phyloP scores from a whole-genome alignment of 2,329 filamentous ascomycete species.

The Verticillium zaregamsianum region DNA sequence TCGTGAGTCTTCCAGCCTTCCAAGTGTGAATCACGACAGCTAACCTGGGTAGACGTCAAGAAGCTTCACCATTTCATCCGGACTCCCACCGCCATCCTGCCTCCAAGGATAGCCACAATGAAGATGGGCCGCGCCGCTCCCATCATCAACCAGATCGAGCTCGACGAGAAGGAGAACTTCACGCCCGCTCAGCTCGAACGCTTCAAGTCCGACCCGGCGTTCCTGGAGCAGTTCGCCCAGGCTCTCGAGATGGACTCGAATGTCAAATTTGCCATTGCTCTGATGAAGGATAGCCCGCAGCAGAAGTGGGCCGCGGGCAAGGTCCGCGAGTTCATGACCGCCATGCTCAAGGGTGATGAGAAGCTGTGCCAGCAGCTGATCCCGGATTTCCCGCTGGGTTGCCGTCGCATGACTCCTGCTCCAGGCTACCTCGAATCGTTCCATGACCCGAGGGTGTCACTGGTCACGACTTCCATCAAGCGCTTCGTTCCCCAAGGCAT shows the following conservation, averaged over 20 bases:
- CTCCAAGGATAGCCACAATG: slow-evolving; percentile 27
- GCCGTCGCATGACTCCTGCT: slow-evolving; percentile 45
- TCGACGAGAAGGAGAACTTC: slow-evolving; percentile 18
- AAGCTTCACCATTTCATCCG: slow-evolving; percentile 37
- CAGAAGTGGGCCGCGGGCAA: slow-evolving; percentile 37
- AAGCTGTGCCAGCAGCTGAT: slow-evolving; percentile 46
- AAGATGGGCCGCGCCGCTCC: slow-evolving; percentile 27
- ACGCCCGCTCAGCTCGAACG: slow-evolving; percentile 36
- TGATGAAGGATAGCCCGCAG: slow-evolving; percentile 34
- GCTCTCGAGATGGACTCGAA: slow-evolving; percentile 41
- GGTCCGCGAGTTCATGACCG: slow-evolving; percentile 42
- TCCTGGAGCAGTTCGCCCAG: slow-evolving; percentile 43
- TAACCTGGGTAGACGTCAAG: slow-evolving; percentile 24
- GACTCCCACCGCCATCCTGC: slow-evolving; percentile 38
- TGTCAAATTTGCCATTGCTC: slow-evolving; percentile 37
- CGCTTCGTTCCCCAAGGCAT: slow-evolving; percentile 43
- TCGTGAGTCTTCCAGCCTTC: background rate
- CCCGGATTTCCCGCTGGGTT: slow-evolving; percentile 44
- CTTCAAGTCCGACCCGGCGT: slow-evolving; percentile 40
- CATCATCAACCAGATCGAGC: slow-evolving; percentile 17
- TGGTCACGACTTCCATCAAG: slow-evolving; percentile 32
- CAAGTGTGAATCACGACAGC: background rate
- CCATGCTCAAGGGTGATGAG: slow-evolving; percentile 42
- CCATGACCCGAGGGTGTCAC: slow-evolving; percentile 11
- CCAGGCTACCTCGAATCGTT: slow-evolving; percentile 43